Evolutionary conservation across 306 rosid species (phyloP).

Genomic region (Malus sieversii): DNA sequence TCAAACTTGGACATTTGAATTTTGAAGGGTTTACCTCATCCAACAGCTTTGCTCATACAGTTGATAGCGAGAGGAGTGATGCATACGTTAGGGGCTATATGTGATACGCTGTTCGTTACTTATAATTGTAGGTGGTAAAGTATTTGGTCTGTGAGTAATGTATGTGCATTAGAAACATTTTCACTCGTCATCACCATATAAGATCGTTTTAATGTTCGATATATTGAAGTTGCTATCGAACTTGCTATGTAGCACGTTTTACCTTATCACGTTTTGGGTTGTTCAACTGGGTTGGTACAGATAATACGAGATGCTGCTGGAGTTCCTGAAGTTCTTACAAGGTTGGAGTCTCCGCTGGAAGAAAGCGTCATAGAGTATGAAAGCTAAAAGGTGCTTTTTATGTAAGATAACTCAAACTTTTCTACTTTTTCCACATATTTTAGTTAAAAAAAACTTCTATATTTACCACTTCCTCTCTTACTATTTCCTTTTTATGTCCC

Average conservation of each 20-base stretch:
- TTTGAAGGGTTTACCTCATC: background rate
- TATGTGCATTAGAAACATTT: background rate
- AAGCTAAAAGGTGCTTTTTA: constrained; percentile 43
- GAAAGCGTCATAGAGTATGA: constrained; percentile 58
- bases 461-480: constrained; percentile 3
- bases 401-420: constrained; percentile 19
- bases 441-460: background rate
- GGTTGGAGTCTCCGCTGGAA: constrained; percentile 55
- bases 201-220: background rate
- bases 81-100: background rate
- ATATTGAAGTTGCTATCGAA: background rate
- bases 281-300: constrained; percentile 39
- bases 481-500: background rate
- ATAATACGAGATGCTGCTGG: constrained; percentile 78
- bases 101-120: background rate
- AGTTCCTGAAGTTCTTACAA: constrained; percentile 87
- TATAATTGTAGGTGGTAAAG: background rate
- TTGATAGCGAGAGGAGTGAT: background rate
- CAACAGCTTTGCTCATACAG: background rate
- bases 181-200: background rate
- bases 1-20: background rate
- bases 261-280: background rate
- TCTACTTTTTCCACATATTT: background rate
- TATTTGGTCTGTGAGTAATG: background rate
- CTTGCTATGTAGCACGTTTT: background rate